Percentiles rank a stretch among this genome's conserved stretches.
These are phyloP conservation scores for Blastobotrys malaysiensis DNA, from an alignment of 1,139 yeast species.

Conservation along the genomic window DNA sequence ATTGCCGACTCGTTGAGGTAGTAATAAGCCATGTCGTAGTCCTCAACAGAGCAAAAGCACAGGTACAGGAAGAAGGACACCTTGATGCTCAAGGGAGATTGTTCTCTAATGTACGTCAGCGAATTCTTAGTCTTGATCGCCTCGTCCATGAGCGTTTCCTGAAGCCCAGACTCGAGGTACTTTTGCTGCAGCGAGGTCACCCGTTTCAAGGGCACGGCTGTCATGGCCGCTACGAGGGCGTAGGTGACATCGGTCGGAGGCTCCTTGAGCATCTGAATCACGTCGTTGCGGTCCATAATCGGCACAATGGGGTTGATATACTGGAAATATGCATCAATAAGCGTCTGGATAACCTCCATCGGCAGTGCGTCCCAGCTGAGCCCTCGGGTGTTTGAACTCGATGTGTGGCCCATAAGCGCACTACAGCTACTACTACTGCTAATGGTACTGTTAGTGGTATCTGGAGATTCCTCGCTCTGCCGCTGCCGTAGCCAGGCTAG, in stretches of 20 bases:
- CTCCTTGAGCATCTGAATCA: conserved; percentile 6
- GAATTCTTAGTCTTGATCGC: conserved; percentile 14
- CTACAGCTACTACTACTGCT: neutral
- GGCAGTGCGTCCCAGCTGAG: conserved; percentile 9
- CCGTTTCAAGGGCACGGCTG: conserved; percentile 13
- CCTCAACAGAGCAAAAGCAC: conserved; percentile 14
- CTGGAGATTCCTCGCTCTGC: conserved; percentile 4
- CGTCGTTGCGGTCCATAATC: conserved; percentile 9
- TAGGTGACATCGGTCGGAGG: conserved; percentile 14
- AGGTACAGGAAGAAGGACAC: conserved; percentile 15
- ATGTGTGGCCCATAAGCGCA: neutral
- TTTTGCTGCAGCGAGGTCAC: conserved; percentile 6
- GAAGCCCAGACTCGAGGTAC: conserved; percentile 5
- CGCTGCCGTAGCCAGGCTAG: conserved; percentile 11
- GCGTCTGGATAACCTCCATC: conserved; percentile 5
- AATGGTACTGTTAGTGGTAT: neutral
- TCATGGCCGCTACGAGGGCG: conserved; percentile 12
- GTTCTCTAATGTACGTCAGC: conserved; percentile 8
- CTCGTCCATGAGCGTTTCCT: conserved; percentile 11
- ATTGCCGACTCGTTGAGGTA: conserved; percentile 15
- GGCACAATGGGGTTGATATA: conserved; percentile 18
- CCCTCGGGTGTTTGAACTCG: neutral
- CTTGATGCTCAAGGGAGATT: conserved; percentile 4
- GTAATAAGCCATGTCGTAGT: conserved; percentile 15
- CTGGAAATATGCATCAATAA: conserved; percentile 15